These are phyloP conservation scores for Helianthus annuus DNA, from an alignment of 129 eudicot species.

Conservation along the genomic window DNA sequence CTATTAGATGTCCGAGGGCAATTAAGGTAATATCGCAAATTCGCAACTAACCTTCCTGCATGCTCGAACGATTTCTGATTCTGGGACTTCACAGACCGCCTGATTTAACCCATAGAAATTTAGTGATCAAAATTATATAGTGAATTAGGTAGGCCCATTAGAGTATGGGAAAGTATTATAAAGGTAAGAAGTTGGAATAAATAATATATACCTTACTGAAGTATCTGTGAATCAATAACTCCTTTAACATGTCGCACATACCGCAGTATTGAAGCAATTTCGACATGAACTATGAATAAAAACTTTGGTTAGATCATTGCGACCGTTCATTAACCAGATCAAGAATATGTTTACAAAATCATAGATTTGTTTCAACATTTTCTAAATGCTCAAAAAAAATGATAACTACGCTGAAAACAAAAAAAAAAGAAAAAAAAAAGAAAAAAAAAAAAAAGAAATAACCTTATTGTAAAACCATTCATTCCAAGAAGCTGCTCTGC, in stretches of 20 bases:
- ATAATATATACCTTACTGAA: constrained; percentile 77
- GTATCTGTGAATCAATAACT: constrained; percentile 72
- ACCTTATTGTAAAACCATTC: constrained; percentile 98
- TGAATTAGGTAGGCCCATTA: background rate
- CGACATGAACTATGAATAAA: constrained; percentile 68
- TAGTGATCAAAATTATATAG: constrained; percentile 19
- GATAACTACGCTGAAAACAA: constrained; percentile 2
- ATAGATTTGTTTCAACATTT: background rate
- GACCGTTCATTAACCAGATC: background rate
- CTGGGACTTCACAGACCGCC: constrained; percentile 90
- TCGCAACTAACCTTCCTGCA: constrained; percentile 82
- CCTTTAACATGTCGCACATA: constrained; percentile 71
- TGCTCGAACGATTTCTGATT: constrained; percentile 83
- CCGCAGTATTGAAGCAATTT: constrained; percentile 80
- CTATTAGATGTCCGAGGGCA: background rate
- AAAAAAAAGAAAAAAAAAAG: no score
- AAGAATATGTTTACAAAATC: background rate
- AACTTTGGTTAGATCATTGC: background rate
- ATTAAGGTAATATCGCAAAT: background rate
- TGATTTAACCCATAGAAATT: constrained; percentile 30
- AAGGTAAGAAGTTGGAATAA: background rate
- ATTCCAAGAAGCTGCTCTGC: constrained; percentile 90
- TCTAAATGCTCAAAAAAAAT: no score
- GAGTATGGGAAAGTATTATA: background rate
- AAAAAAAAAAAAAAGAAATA: no score